phyloP scores from a whole-genome alignment of 2,329 filamentous ascomycete species.

The Monilinia aucupariae region DNA sequence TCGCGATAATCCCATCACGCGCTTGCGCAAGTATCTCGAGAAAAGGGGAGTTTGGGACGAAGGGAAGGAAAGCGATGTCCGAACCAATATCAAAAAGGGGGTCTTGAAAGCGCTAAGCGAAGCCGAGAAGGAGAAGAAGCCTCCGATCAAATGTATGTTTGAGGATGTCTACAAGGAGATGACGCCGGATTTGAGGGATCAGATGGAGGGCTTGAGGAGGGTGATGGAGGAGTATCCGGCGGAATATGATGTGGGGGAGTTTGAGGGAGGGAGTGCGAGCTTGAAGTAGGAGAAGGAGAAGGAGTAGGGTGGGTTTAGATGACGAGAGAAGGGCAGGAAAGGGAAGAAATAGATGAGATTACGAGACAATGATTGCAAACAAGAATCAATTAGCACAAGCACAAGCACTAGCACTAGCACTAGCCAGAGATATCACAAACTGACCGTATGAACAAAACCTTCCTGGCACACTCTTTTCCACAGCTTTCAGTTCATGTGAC shows the following conservation, averaged over 20 bases:
- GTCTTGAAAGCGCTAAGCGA: slow-evolving; percentile 78
- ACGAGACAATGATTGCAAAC: not conserved
- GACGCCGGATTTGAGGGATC: slow-evolving; percentile 69
- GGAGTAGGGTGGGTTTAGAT: no score
- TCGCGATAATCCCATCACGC: slow-evolving; percentile 80
- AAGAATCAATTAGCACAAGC: not conserved
- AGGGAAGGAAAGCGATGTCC: slow-evolving; percentile 66
- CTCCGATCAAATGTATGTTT: slow-evolving; percentile 67
- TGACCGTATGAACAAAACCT: not conserved
- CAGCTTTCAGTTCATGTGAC: no score
- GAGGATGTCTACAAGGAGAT: slow-evolving; percentile 84
- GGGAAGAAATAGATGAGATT: not conserved
- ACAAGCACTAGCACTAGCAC: not conserved
- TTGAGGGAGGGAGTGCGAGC: slow-evolving; percentile 58
- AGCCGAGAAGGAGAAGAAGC: slow-evolving; percentile 77
- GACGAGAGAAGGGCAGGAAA: no score
- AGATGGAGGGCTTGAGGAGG: slow-evolving; percentile 71
- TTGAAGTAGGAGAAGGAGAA: slow-evolving; percentile 15
- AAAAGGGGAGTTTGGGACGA: slow-evolving; percentile 79
- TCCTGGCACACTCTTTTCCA: not conserved
- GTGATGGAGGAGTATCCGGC: slow-evolving; percentile 80
- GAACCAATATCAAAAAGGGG: slow-evolving; percentile 63
- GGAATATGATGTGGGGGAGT: slow-evolving; percentile 80
- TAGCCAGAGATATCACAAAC: not conserved
- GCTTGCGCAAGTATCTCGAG: slow-evolving; percentile 88